A percentile compares a stretch with the other conserved stretches of the same genome.
These are phyloP conservation scores for Cryptosporidium viatorum DNA, from an alignment of 169 alveolate genomes.

Conservation along the genomic window DNA sequence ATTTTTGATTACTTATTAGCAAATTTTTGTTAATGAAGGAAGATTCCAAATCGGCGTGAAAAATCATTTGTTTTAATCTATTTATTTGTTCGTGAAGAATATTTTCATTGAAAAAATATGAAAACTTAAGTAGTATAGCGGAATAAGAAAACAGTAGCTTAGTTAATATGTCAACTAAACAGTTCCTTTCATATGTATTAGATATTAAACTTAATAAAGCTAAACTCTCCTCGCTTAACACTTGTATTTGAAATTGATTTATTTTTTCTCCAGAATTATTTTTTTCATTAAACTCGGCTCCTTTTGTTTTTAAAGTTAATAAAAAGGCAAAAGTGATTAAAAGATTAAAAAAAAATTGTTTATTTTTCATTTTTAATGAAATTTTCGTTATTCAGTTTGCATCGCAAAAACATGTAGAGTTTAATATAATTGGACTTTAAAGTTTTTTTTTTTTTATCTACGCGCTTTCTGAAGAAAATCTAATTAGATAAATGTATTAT, in stretches of 20 bases:
- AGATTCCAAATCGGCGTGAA: not conserved
- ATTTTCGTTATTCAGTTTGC: too few species aligned
- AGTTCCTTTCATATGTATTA: not conserved
- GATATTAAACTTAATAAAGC: not conserved
- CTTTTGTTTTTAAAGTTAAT: not conserved
- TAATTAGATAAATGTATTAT: too few species aligned
- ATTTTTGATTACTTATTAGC: not conserved
- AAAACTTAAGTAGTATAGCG: not conserved
- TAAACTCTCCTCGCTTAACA: not conserved
- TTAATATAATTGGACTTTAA: not conserved
- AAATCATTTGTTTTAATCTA: not conserved
- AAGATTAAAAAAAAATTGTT: not conserved
- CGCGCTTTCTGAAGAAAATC: not conserved
- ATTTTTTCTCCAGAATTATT: not conserved
- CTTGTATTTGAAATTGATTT: not conserved
- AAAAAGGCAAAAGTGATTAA: too few species aligned
- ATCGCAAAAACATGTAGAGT: too few species aligned
- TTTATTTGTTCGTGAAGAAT: not conserved
- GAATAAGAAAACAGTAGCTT: not conserved
- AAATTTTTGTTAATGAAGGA: not conserved
- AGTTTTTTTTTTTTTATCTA: too few species aligned
- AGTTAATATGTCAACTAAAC: not conserved
- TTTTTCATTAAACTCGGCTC: not conserved
- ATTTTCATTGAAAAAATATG: not conserved
- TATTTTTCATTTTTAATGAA: not conserved